Conservation (phyloP, 2,329 filamentous ascomycete species). For the Fusarium sp. region DNA sequence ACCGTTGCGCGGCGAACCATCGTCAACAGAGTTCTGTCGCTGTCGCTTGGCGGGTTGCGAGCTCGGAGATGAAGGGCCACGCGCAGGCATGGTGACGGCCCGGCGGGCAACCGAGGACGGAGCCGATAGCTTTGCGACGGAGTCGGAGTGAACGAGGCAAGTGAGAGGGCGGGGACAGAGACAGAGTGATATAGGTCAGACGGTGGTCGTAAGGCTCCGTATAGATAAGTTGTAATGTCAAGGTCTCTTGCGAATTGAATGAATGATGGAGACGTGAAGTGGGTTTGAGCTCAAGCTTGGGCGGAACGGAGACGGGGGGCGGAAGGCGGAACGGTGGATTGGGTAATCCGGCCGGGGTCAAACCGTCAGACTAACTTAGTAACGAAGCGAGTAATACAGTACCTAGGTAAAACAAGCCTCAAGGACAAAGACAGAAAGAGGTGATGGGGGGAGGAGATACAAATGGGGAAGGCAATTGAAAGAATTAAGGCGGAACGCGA, state of each 20-base stretch:
- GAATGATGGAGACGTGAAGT: constrained; percentile 34
- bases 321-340: constrained; percentile 39
- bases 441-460: neutral
- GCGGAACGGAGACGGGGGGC: constrained; percentile 37
- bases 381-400: constrained; percentile 6
- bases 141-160: constrained; percentile 8
- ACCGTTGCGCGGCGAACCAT: constrained; percentile 57
- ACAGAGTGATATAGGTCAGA: constrained; percentile 8
- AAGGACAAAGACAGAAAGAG: constrained; percentile 6
- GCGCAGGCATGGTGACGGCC: constrained; percentile 53
- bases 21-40: constrained; percentile 66
- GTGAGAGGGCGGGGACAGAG: constrained; percentile 4
- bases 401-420: no score
- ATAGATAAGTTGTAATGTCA: neutral
- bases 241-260: constrained; percentile 30
- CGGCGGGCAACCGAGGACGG: constrained; percentile 46
- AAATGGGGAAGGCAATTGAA: constrained; percentile 8
- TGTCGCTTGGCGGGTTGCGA: constrained; percentile 69
- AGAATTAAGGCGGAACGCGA: constrained; percentile 19
- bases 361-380: constrained; percentile 6
- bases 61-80: constrained; percentile 66
- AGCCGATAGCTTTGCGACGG: constrained; percentile 40
- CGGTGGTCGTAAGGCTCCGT: constrained; percentile 3
- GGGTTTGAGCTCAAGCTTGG: constrained; percentile 29
- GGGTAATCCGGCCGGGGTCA: constrained; percentile 34